Percentiles rank a stretch among this genome's conserved stretches.
Evolutionary conservation across 1,284 basidiomycete genomes (phyloP).

Genomic region (Salmacisia buchloeana): DNA sequence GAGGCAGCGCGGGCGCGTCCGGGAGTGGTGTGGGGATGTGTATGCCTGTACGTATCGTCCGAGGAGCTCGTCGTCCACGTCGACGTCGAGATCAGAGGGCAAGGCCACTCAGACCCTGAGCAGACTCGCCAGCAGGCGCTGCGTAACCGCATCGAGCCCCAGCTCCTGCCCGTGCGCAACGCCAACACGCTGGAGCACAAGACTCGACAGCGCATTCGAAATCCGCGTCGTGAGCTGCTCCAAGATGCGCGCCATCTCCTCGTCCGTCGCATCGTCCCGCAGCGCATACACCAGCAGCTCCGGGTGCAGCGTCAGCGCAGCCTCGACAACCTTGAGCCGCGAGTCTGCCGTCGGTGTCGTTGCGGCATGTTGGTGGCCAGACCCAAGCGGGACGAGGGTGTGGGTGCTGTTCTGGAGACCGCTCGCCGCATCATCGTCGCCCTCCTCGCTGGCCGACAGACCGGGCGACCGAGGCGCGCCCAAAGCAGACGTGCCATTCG

Average conservation of each 20-base stretch:
- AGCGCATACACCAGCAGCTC: slow-evolving; percentile 40
- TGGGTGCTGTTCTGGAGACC: neutral
- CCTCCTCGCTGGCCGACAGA: neutral
- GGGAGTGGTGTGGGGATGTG: too few relatives aligned
- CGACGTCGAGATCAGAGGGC: too few relatives aligned
- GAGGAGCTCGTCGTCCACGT: too few relatives aligned
- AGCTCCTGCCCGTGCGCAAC: neutral
- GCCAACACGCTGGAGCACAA: slow-evolving; percentile 16
- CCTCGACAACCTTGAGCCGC: slow-evolving; percentile 36
- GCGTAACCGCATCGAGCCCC: neutral
- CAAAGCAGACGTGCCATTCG: neutral
- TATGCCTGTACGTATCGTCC: too few relatives aligned
- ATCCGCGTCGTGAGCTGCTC: slow-evolving; percentile 45
- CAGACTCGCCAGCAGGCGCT: neutral
- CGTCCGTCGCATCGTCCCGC: slow-evolving; percentile 48
- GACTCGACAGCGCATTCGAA: slow-evolving; percentile 31
- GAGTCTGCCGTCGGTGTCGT: slow-evolving; percentile 19
- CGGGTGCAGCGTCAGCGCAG: slow-evolving; percentile 28
- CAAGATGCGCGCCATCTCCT: slow-evolving; percentile 40
- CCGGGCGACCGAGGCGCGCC: neutral
- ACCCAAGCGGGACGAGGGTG: neutral
- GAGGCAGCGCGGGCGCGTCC: too few relatives aligned
- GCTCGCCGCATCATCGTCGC: neutral
- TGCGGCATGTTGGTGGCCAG: neutral
- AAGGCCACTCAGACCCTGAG: too few relatives aligned